Percentiles rank a stretch among this genome's conserved stretches.
Evolutionary conservation across 2,329 filamentous ascomycete species (phyloP).

Genomic region (Albophoma yamanashiensis): DNA sequence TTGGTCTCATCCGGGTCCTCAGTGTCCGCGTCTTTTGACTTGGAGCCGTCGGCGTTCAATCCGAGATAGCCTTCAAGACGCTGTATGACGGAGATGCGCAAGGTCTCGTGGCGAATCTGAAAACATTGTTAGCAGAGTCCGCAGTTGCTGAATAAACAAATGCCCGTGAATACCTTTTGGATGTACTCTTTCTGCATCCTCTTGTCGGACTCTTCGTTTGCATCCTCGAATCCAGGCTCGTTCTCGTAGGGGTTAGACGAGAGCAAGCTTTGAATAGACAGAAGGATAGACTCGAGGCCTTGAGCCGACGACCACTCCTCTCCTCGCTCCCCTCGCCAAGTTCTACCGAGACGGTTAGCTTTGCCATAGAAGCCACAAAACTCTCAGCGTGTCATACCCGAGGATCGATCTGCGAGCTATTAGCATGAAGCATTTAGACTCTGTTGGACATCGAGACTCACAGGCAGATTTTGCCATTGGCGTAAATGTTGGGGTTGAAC

Average conservation of each 20-base stretch:
- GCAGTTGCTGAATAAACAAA: background rate
- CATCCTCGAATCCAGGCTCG: slow-evolving; percentile 83
- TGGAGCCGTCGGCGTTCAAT: slow-evolving; percentile 41
- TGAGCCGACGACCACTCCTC: slow-evolving; percentile 97
- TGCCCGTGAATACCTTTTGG: slow-evolving; percentile 50
- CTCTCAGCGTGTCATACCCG: slow-evolving; percentile 46
- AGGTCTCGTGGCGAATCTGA: slow-evolving; percentile 81
- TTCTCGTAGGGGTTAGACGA: slow-evolving; percentile 91
- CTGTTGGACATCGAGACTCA: slow-evolving; percentile 33
- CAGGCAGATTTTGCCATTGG: slow-evolving; percentile 84
- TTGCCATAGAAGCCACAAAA: background rate
- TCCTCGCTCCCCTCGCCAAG: slow-evolving; percentile 81
- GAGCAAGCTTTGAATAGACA: slow-evolving; percentile 96
- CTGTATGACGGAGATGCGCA: slow-evolving; percentile 78
- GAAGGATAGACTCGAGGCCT: slow-evolving; percentile 83
- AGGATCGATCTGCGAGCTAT: slow-evolving; percentile 58
- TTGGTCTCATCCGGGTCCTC: slow-evolving; percentile 42
- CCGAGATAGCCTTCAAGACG: slow-evolving; percentile 71
- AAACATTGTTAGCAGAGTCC: slow-evolving; percentile 4
- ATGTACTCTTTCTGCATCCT: slow-evolving; percentile 65
- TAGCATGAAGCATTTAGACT: background rate
- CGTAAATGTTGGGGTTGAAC: slow-evolving; percentile 97
- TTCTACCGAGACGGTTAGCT: slow-evolving; percentile 40
- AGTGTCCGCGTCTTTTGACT: slow-evolving; percentile 36
- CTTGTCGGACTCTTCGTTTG: slow-evolving; percentile 57